Evolutionary conservation across 768 basidiomycete species (phyloP).

Genomic region (Boletales sp.): DNA sequence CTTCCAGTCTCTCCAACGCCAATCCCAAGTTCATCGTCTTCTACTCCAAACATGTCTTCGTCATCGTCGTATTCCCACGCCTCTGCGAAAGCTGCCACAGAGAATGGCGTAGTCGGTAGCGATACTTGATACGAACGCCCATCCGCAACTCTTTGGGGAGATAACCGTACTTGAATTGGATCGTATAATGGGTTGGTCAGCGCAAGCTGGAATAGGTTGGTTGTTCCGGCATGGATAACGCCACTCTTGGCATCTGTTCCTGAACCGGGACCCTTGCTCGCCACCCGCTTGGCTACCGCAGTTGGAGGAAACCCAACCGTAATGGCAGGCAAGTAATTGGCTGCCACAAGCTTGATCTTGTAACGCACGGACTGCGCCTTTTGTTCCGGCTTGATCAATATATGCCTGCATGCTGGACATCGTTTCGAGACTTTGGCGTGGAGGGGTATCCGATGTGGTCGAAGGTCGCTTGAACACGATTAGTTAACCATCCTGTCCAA

Average conservation of each 20-base stretch:
- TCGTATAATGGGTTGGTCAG: constrained; percentile 96
- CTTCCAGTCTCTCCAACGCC: constrained; percentile 31
- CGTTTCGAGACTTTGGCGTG: constrained; percentile 95
- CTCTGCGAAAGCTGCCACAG: constrained; percentile 88
- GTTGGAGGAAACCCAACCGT: constrained; percentile 64
- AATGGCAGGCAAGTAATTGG: constrained; percentile 90
- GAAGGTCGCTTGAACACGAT: constrained; percentile 57
- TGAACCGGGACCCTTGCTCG: constrained; percentile 34
- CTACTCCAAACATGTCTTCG: constrained; percentile 69
- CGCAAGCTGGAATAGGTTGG: constrained; percentile 85
- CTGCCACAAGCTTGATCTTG: constrained; percentile 97
- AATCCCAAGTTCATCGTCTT: constrained; percentile 37
- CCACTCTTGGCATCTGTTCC: constrained; percentile 36
- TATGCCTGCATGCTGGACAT: constrained; percentile 90
- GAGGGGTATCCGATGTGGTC: constrained; percentile 86
- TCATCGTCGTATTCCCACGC: constrained; percentile 99
- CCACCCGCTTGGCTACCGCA: constrained; percentile 35
- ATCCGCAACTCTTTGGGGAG: constrained; percentile 58
- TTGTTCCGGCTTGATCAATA: constrained; percentile 97
- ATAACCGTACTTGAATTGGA: constrained; percentile 87
- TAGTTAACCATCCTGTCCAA: neutral
- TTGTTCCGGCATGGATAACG: constrained; percentile 66
- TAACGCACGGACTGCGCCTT: constrained; percentile 92
- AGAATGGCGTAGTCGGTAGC: constrained; percentile 73
- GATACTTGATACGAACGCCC: constrained; percentile 63